Evolutionary conservation across 352 stramenopile species (phyloP).

Genomic region (Phytopythium montanum): DNA sequence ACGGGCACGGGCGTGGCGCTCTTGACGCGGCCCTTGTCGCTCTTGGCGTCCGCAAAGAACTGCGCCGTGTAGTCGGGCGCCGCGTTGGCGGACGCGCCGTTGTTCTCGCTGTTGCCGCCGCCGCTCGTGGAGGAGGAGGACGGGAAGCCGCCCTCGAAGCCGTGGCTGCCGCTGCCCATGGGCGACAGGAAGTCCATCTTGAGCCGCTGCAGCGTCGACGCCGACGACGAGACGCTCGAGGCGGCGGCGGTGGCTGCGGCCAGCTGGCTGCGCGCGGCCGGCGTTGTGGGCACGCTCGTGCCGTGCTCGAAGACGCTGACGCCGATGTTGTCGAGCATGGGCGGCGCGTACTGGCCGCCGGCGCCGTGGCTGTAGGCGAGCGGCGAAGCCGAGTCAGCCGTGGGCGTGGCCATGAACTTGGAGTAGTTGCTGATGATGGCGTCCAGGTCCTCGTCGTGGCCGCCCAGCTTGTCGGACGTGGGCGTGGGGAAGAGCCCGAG

Average conservation of each 20-base stretch:
- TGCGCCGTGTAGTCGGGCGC: slow-evolving; percentile 59
- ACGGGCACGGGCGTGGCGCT: slow-evolving; percentile 7
- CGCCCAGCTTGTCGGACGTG: slow-evolving; percentile 24
- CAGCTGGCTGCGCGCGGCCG: slow-evolving; percentile 20
- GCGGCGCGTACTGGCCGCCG: slow-evolving; percentile 37
- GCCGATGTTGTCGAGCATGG: slow-evolving; percentile 59
- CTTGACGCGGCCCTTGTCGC: slow-evolving; percentile 41
- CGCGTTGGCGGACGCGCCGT: slow-evolving; percentile 9
- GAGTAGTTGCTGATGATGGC: slow-evolving; percentile 73
- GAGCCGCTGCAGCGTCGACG: slow-evolving; percentile 30
- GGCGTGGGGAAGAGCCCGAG: slow-evolving; percentile 54
- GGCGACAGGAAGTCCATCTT: slow-evolving; percentile 57
- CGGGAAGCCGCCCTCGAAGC: slow-evolving; percentile 25
- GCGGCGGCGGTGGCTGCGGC: slow-evolving; percentile 17
- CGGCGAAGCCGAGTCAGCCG: slow-evolving; percentile 23
- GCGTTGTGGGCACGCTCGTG: slow-evolving; percentile 15
- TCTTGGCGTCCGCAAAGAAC: slow-evolving; percentile 61
- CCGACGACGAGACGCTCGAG: background rate
- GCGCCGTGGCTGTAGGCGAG: slow-evolving; percentile 49
- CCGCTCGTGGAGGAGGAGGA: slow-evolving; percentile 25
- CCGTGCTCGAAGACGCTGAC: slow-evolving; percentile 60
- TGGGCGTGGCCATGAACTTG: slow-evolving; percentile 59
- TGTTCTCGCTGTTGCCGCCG: slow-evolving; percentile 15
- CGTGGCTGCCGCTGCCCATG: slow-evolving; percentile 18
- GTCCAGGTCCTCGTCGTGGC: slow-evolving; percentile 44